Evolutionary conservation across 805 yeast species (phyloP).

Genomic region (Blastobotrys attinorum): DNA sequence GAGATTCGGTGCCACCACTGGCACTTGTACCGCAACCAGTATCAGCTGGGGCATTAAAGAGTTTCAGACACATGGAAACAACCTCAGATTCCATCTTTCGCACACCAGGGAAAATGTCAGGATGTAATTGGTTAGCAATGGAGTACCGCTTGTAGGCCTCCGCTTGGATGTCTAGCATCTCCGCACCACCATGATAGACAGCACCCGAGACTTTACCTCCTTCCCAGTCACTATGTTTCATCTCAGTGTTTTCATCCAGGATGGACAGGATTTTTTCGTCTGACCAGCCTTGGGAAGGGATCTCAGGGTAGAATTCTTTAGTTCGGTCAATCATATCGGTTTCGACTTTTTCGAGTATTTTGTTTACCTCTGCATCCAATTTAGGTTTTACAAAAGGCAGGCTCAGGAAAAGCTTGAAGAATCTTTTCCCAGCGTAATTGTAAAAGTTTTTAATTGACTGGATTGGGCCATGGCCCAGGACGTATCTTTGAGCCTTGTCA

Average conservation of each 20-base stretch:
- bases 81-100: conserved; percentile 95
- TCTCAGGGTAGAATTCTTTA: conserved; percentile 20
- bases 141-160: conserved; percentile 68
- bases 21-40: conserved; percentile 75
- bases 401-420: conserved; percentile 22
- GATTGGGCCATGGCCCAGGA: conserved; percentile 22
- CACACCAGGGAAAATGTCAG: conserved; percentile 94
- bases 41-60: conserved; percentile 79
- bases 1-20: conserved; percentile 93
- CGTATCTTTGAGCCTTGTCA: conserved; percentile 9
- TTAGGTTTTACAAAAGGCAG: conserved; percentile 48
- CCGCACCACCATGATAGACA: conserved; percentile 92
- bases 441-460: conserved; percentile 1
- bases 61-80: conserved; percentile 76
- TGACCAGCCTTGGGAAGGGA: conserved; percentile 58
- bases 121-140: conserved; percentile 91
- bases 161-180: conserved; percentile 64
- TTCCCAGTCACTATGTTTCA: conserved; percentile 75
- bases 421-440: conserved; percentile 3
- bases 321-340: conserved; percentile 45
- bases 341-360: conserved; percentile 45
- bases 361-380: conserved; percentile 53
- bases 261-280: conserved; percentile 40
- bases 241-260: conserved; percentile 34
- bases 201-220: conserved; percentile 89